Evolutionary conservation across 192 early-diverging fungal genomes (phyloP).

Genomic region (Backusella parvicylindrica): DNA sequence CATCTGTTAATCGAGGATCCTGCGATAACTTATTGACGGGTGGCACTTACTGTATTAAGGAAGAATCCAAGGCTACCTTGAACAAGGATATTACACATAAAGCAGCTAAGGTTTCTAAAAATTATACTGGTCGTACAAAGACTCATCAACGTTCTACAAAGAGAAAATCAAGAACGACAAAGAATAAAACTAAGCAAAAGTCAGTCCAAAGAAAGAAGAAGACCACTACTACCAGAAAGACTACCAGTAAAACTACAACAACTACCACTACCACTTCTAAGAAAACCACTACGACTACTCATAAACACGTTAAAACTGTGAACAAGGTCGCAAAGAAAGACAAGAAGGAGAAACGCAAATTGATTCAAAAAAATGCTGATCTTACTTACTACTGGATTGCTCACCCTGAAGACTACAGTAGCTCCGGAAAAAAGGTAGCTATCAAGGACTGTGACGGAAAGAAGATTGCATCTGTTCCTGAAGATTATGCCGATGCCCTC

Average conservation of each 20-base stretch:
- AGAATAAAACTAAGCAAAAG: background rate
- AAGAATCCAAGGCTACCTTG: background rate
- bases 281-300: background rate
- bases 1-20: constrained; percentile 15
- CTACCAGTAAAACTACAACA: background rate
- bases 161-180: constrained; percentile 1
- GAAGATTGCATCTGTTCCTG: constrained; percentile 20
- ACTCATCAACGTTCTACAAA: background rate
- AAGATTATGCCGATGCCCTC: constrained; percentile 29
- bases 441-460: constrained; percentile 33
- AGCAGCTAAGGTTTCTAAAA: background rate
- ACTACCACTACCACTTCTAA: background rate
- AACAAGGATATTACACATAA: constrained; percentile 4
- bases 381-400: constrained; percentile 43
- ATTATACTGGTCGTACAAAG: background rate
- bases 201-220: background rate
- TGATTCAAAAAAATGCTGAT: constrained; percentile 24
- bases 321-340: background rate
- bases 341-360: constrained; percentile 24
- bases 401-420: constrained; percentile 18
- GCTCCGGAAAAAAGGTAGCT: constrained; percentile 7
- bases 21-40: constrained; percentile 26
- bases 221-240: background rate
- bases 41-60: constrained; percentile 15
- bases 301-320: background rate